Conservation (phyloP, 2,329 filamentous ascomycete species). For the Beauveria scarabaeidicola region DNA sequence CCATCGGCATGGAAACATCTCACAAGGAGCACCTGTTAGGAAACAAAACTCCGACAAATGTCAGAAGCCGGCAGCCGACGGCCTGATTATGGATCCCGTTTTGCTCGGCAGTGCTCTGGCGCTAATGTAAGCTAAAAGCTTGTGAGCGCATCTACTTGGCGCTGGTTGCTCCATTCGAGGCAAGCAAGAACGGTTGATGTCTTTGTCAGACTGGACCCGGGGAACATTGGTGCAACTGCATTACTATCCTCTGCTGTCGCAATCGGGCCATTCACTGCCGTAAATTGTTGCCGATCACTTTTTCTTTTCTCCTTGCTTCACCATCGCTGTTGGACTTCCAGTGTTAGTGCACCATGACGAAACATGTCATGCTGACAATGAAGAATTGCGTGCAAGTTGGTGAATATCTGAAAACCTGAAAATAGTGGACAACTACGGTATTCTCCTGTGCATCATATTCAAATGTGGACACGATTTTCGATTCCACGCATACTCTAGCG, state of each 20-base stretch:
- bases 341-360: background rate
- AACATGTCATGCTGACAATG: background rate
- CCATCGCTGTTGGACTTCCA: background rate
- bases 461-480: background rate
- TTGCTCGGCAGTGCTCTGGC: background rate
- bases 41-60: background rate
- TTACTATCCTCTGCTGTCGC: background rate
- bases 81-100: background rate
- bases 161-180: background rate
- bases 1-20: background rate
- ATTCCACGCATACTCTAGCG: too few species aligned
- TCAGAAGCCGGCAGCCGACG: slow-evolving; percentile 1
- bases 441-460: background rate
- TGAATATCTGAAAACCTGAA: background rate
- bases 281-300: background rate
- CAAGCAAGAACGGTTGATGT: background rate
- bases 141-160: background rate
- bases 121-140: background rate
- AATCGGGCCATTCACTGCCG: background rate
- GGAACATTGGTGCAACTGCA: background rate
- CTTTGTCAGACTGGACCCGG: background rate
- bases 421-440: too few species aligned
- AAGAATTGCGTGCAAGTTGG: background rate
- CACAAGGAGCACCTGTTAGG: background rate
- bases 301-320: background rate